Conservation (phyloP, 1,284 basidiomycete species). For the Meira nashicola region DNA sequence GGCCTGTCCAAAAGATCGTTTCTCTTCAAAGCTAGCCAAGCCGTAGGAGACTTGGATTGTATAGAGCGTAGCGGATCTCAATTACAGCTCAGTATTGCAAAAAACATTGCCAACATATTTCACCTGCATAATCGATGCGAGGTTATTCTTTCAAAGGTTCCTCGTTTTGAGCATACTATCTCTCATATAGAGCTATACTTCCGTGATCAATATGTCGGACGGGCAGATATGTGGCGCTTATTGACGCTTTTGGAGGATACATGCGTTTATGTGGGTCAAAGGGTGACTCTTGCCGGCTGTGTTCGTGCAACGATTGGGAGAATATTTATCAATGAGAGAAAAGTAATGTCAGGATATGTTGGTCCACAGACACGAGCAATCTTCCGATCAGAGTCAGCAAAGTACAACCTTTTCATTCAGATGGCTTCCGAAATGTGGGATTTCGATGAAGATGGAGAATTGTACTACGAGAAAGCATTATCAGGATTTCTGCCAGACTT, state of each 20-base stretch:
- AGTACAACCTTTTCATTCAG: slow-evolving; percentile 78
- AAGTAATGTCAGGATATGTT: slow-evolving; percentile 72
- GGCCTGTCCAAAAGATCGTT: slow-evolving; percentile 14
- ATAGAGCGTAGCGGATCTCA: slow-evolving; percentile 28
- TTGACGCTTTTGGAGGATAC: slow-evolving; percentile 41
- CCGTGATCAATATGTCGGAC: slow-evolving; percentile 49
- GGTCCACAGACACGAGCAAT: slow-evolving; percentile 79
- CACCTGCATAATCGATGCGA: slow-evolving; percentile 43
- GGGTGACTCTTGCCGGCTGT: slow-evolving; percentile 41
- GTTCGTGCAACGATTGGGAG: slow-evolving; percentile 48
- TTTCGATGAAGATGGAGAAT: slow-evolving; percentile 82
- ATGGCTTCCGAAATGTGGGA: slow-evolving; percentile 94
- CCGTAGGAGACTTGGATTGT: slow-evolving; percentile 35
- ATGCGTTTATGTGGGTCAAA: slow-evolving; percentile 52
- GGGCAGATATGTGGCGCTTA: slow-evolving; percentile 53
- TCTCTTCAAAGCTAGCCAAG: slow-evolving; percentile 39
- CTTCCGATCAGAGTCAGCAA: slow-evolving; percentile 79
- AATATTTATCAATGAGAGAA: slow-evolving; percentile 46
- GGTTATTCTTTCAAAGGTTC: slow-evolving; percentile 34
- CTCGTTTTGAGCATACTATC: slow-evolving; percentile 33
- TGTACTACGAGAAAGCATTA: slow-evolving; percentile 89
- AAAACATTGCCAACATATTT: slow-evolving; percentile 35
- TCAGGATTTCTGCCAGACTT: slow-evolving; percentile 59
- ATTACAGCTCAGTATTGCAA: slow-evolving; percentile 44
- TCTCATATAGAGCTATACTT: slow-evolving; percentile 53